Base-by-base conservation (phyloP, 352 stramenopile species). In the Phytopythium vexans region DNA sequence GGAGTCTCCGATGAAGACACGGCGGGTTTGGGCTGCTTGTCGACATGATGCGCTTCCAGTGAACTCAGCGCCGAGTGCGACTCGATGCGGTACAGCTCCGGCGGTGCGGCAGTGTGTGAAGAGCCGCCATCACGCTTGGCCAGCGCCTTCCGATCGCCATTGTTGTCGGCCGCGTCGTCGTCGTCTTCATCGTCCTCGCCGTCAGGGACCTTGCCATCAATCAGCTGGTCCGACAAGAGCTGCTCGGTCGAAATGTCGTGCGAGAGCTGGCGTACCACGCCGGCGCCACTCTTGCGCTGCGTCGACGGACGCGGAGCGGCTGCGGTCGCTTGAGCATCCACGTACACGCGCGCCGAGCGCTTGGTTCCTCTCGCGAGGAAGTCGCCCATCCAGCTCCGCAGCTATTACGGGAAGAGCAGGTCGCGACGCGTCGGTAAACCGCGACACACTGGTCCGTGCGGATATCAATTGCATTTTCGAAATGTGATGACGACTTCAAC, bases 231-330 rank as follows among this genome's bases (percentile, higher is more conserved):
- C 4, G 64, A 73, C 47, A 88, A 72, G 50, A 88, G 66, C 51
- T 88, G 77, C 58, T 88, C 76, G 12, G 74, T 88, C 32, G 77
- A 86, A 39, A 88, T 88, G 41, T 88, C 77, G 51, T 88, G 69
- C 46, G 72, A 85, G 16, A 85, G 60, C 31, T 60, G 62, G 36
- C 50, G 14, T 32, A 65, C 41, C 14, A 62, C 12, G 36, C 59
- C 47, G 8, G 16, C 21, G 9, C 37, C 27, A 52, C 49, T 43
- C 41, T 52, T 33, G 50, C 9, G 35, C 58, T 10, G 21, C 41
- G 2, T 47, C 41, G 41, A 34, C 37, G 1, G 49, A 34, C 43
- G 48, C 8, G 15, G 12, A 16, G 6, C 14, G 46, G 46, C 2
- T n/a, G 15, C n/a, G 14, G 8, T 35, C 15, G 47, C 39, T 36